These are phyloP conservation scores for Bryum argenteum DNA, from an alignment of 225 moss, liverwort and hornwort genomes.

Conservation along the genomic window DNA sequence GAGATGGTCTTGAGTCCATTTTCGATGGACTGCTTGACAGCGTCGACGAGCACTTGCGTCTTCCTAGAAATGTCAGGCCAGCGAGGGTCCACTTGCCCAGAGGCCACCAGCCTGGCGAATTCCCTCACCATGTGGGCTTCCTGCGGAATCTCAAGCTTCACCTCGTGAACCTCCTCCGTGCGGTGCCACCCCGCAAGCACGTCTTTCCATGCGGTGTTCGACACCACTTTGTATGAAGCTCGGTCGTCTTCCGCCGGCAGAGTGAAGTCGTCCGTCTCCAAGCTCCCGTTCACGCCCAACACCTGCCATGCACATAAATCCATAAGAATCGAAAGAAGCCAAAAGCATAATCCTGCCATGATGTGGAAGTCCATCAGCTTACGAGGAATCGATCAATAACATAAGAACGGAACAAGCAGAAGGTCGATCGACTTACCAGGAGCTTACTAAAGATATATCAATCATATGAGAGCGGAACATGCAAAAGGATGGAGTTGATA, in stretches of 20 bases:
- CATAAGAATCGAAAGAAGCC: too few relatives aligned
- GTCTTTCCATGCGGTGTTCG: slow-evolving; percentile 33
- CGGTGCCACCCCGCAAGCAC: slow-evolving; percentile 37
- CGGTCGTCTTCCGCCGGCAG: slow-evolving; percentile 30
- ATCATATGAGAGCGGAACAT: too few relatives aligned
- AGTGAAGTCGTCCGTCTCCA: slow-evolving; percentile 52
- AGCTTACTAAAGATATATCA: too few relatives aligned
- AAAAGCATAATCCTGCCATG: too few relatives aligned
- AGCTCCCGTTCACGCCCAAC: slow-evolving; percentile 39
- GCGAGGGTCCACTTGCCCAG: slow-evolving; percentile 25
- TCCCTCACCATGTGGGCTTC: slow-evolving; percentile 58
- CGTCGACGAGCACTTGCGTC: slow-evolving; percentile 51
- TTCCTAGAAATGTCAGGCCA: slow-evolving; percentile 53
- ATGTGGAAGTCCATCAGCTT: too few relatives aligned
- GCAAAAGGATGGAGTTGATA: too few relatives aligned
- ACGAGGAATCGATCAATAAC: too few relatives aligned
- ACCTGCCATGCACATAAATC: not conserved
- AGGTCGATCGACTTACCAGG: too few relatives aligned
- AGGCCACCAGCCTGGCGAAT: slow-evolving; percentile 45
- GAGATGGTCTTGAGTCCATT: slow-evolving; percentile 31
- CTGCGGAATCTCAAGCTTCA: slow-evolving; percentile 43
- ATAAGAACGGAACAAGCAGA: too few relatives aligned
- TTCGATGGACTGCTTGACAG: slow-evolving; percentile 48
- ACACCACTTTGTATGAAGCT: slow-evolving; percentile 38
- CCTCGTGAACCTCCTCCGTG: slow-evolving; percentile 33